Base-by-base conservation (phyloP, 1,139 yeast species). In the Taiozyma onychis region DNA sequence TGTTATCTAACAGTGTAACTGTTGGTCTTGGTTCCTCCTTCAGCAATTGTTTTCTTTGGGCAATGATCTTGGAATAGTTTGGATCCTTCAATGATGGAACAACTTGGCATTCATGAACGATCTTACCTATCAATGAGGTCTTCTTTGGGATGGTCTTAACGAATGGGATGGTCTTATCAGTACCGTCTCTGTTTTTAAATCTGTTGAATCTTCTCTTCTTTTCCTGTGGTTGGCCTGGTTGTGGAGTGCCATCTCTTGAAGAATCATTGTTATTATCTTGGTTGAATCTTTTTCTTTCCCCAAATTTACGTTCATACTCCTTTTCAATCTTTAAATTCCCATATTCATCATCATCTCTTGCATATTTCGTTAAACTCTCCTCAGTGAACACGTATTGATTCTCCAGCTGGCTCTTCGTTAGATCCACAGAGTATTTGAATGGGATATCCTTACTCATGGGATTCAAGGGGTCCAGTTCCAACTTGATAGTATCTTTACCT, bases 321-420 rank as follows among this genome's bases (percentile, higher is more conserved):
- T 47, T 18, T 35, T 55, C 59, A 6, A 48, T 50, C 24, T 54
- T 53, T 9, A 35, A 28, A 5, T 30, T 41, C 26, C 44, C 42
- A 30, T 44, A n/a, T 10, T 35, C 32, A 26, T 48, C 47, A 16
- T 49, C 48, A 14, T 42, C 82, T 63, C 80, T 82, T 58, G 81
- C 82, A 64, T 80, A 84, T 57, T 82, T 80, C 56, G 82, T 80
- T 59, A 88, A 72, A 66, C 90, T 91, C 63, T 88, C 85, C 69
- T 93, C 99, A 30, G 91, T 84, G 66, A 93, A 90, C n/a, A 90
- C 88, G 65, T 78, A 93, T 52, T 95, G 88, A 65, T 91, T 93
- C 45, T 80, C 81, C 10, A 90, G 96, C 54, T 81, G 83, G 43
- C 87, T 83, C 67, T 89, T 89, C 32, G 87, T 78, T 66, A 93